These are phyloP conservation scores for Coprinopsis cinerea DNA, from an alignment of 768 basidiomycete species.

Conservation along the genomic window DNA sequence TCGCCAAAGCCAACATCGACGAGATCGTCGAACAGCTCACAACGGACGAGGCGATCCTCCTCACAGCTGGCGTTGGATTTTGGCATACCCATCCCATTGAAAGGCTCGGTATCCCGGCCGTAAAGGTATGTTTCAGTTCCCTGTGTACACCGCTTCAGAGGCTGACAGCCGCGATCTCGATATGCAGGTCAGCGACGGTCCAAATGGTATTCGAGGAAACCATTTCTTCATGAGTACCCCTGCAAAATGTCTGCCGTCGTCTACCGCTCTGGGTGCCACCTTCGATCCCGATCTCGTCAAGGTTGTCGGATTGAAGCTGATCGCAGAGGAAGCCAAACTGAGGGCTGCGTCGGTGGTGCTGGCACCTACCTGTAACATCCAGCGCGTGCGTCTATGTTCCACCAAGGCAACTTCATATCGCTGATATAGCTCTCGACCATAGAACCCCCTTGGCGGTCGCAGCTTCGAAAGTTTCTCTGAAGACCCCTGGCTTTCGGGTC, in stretches of 20 bases:
- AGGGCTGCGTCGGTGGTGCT: slow-evolving; percentile 63
- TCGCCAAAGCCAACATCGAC: slow-evolving; percentile 56
- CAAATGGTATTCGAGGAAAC: slow-evolving; percentile 69
- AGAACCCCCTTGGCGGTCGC: slow-evolving; percentile 70
- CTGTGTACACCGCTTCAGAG: background rate
- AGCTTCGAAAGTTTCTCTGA: slow-evolving; percentile 78
- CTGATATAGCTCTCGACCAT: too few relatives aligned
- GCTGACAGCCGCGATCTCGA: background rate
- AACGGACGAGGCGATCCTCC: slow-evolving; percentile 65
- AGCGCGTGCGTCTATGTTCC: slow-evolving; percentile 42
- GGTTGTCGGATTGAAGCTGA: slow-evolving; percentile 53
- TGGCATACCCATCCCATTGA: slow-evolving; percentile 70
- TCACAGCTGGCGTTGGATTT: slow-evolving; percentile 71
- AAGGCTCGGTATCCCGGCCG: slow-evolving; percentile 61
- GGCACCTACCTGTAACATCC: slow-evolving; percentile 82
- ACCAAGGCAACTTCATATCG: background rate
- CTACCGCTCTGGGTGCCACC: slow-evolving; percentile 72
- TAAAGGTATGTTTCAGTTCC: slow-evolving; percentile 42
- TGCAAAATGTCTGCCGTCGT: slow-evolving; percentile 72
- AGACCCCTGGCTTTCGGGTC: slow-evolving; percentile 69
- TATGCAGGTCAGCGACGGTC: slow-evolving; percentile 69
- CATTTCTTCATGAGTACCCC: slow-evolving; percentile 80
- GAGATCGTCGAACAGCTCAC: slow-evolving; percentile 61
- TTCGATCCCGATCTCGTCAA: slow-evolving; percentile 64
- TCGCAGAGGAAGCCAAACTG: slow-evolving; percentile 69